Conservation (phyloP, 805 yeast species). For the Candida caryicola region DNA sequence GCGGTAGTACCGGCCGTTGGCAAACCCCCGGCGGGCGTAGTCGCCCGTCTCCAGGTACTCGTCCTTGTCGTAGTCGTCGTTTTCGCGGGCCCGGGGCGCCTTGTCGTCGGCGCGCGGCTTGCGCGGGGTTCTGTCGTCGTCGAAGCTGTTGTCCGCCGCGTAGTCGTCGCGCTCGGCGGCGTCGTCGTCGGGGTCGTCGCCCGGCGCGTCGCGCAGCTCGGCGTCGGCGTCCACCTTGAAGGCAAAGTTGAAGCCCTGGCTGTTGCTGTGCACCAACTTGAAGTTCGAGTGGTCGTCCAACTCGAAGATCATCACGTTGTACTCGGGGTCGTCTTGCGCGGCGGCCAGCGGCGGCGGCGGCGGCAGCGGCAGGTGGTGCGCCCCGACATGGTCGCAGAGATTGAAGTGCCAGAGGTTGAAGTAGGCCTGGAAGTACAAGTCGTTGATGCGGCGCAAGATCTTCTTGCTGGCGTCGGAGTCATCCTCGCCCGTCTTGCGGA, state of each 20-base stretch:
- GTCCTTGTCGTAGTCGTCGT: conserved; percentile 7
- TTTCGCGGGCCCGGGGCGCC: conserved; percentile 4
- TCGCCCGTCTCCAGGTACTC: background rate
- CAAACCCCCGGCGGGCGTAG: background rate
- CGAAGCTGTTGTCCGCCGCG: conserved; percentile 3
- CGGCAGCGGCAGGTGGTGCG: background rate
- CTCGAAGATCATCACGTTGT: conserved; percentile 48
- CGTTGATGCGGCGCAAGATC: conserved; percentile 51
- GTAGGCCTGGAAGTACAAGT: conserved; percentile 60
- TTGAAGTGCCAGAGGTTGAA: conserved; percentile 78
- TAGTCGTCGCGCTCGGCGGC: conserved; percentile 3
- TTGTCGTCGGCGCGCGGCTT: conserved; percentile 2
- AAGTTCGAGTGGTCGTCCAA: conserved; percentile 44
- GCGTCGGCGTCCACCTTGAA: conserved; percentile 33
- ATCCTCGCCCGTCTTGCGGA: conserved; percentile 10
- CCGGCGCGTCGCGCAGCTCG: conserved; percentile 3
- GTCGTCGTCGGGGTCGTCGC: conserved; percentile 5
- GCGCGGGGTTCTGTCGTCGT: background rate
- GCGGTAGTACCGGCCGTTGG: background rate
- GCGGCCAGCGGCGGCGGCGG: too few relatives aligned
- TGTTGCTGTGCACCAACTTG: conserved; percentile 45
- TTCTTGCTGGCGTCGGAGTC: conserved; percentile 35
- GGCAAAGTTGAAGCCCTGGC: conserved; percentile 64
- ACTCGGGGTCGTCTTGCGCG: conserved; percentile 13
- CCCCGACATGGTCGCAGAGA: conserved; percentile 50